These are phyloP conservation scores for Agaricus subrufescens DNA, from an alignment of 768 basidiomycete genomes.

Conservation along the genomic window DNA sequence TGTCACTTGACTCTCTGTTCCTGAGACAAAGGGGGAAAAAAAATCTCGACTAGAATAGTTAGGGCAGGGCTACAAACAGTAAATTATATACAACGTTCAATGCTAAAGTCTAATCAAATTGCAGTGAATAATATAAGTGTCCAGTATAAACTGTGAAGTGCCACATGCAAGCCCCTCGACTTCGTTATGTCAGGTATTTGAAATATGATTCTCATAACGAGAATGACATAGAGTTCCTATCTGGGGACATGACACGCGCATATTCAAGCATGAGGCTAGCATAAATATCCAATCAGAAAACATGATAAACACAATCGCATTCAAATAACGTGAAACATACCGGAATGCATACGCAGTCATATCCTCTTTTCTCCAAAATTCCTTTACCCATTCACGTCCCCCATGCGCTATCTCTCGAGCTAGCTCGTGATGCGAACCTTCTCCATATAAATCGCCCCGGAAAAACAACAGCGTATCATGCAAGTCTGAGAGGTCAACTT, in stretches of 20 bases:
- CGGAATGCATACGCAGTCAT: constrained; percentile 55
- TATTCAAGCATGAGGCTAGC: constrained; percentile 32
- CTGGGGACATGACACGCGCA: constrained; percentile 41
- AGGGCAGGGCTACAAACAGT: too few species aligned
- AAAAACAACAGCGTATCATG: constrained; percentile 74
- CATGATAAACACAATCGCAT: not conserved
- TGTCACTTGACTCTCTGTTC: too few species aligned
- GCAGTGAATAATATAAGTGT: too few species aligned
- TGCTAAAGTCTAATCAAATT: too few species aligned
- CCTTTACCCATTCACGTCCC: constrained; percentile 53
- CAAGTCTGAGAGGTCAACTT: constrained; percentile 60
- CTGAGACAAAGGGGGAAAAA: too few species aligned
- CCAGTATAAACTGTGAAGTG: too few species aligned
- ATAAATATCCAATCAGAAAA: not conserved
- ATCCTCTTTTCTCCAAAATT: constrained; percentile 59
- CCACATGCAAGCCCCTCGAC: not conserved
- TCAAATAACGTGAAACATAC: constrained; percentile 22
- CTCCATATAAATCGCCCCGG: constrained; percentile 54
- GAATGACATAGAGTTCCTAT: constrained; percentile 34
- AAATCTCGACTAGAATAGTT: too few species aligned
- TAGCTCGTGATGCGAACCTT: constrained; percentile 56
- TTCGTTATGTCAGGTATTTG: not conserved
- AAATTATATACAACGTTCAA: too few species aligned
- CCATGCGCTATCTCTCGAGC: constrained; percentile 49
- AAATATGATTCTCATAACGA: not conserved